Evolutionary conservation across 2,329 filamentous ascomycete genomes (phyloP).

Genomic region (Cytospora paraplurivora): DNA sequence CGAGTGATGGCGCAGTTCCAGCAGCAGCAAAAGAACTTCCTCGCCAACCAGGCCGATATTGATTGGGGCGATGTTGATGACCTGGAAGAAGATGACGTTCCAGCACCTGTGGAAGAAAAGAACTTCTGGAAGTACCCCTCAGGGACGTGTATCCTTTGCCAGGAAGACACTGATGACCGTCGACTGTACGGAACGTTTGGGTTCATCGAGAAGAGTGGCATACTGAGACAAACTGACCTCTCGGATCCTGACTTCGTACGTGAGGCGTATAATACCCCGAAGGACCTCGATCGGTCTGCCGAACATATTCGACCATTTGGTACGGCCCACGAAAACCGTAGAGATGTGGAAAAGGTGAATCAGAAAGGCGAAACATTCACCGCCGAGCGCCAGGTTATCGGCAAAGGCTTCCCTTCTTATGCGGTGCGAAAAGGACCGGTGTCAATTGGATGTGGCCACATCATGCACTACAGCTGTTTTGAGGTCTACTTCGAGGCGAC

Average conservation of each 20-base stretch:
- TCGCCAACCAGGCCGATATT: constrained; percentile 83
- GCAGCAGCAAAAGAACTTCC: constrained; percentile 92
- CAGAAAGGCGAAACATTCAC: constrained; percentile 70
- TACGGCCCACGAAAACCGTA: constrained; percentile 82
- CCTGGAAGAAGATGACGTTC: constrained; percentile 67
- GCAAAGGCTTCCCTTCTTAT: constrained; percentile 80
- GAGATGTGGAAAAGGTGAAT: constrained; percentile 74
- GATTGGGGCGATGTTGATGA: constrained; percentile 89
- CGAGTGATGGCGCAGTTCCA: constrained; percentile 98
- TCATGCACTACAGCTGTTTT: constrained; percentile 98
- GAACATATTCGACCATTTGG: constrained; percentile 86
- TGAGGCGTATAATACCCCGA: constrained; percentile 77
- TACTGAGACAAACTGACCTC: constrained; percentile 84
- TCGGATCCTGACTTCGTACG: constrained; percentile 80
- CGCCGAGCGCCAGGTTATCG: constrained; percentile 78
- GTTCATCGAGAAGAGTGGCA: constrained; percentile 80
- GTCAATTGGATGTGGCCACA: constrained; percentile 90
- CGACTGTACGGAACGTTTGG: constrained; percentile 92
- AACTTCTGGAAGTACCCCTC: constrained; percentile 88
- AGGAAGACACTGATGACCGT: constrained; percentile 91
- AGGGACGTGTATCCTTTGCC: constrained; percentile 93
- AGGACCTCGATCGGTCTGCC: constrained; percentile 81
- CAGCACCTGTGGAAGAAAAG: constrained; percentile 62
- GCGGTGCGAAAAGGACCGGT: constrained; percentile 74
- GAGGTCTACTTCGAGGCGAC: constrained; percentile 88